A percentile compares a stretch with the other conserved stretches of the same genome.
Conservation (phyloP, 2,329 filamentous ascomycete species). For the Ascochyta fabae region DNA sequence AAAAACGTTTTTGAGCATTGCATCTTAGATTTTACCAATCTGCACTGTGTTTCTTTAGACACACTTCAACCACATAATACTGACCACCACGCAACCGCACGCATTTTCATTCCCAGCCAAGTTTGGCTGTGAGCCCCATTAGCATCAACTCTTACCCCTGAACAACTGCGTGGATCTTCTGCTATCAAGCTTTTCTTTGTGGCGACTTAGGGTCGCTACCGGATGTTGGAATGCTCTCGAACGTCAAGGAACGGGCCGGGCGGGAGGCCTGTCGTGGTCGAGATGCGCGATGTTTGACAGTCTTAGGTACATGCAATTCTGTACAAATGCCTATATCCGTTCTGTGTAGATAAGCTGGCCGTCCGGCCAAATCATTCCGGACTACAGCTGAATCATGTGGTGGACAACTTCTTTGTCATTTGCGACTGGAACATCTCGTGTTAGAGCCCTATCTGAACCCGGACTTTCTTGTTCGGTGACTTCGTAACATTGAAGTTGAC, state of each 20-base stretch:
- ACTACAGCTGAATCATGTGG: too few relatives aligned
- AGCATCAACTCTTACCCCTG: background rate
- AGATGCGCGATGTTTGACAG: background rate
- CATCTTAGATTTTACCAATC: background rate
- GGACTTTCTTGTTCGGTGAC: too few relatives aligned
- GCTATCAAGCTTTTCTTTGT: background rate
- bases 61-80: too few relatives aligned
- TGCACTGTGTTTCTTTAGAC: too few relatives aligned
- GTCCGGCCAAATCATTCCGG: too few relatives aligned
- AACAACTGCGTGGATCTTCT: background rate
- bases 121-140: background rate
- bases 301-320: background rate
- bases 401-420: too few relatives aligned
- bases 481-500: too few relatives aligned
- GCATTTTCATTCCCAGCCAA: background rate
- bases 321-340: too few relatives aligned
- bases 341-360: too few relatives aligned
- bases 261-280: constrained; percentile 11
- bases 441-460: too few relatives aligned
- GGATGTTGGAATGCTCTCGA: constrained; percentile 6
- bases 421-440: too few relatives aligned
- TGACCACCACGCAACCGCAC: background rate
- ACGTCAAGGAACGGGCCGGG: constrained; percentile 11
- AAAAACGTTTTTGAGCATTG: background rate
- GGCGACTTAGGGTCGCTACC: background rate